Percentiles rank a stretch among this genome's conserved stretches.
phyloP scores from a whole-genome alignment of 768 basidiomycete species.

The Psilocybe sp. region DNA sequence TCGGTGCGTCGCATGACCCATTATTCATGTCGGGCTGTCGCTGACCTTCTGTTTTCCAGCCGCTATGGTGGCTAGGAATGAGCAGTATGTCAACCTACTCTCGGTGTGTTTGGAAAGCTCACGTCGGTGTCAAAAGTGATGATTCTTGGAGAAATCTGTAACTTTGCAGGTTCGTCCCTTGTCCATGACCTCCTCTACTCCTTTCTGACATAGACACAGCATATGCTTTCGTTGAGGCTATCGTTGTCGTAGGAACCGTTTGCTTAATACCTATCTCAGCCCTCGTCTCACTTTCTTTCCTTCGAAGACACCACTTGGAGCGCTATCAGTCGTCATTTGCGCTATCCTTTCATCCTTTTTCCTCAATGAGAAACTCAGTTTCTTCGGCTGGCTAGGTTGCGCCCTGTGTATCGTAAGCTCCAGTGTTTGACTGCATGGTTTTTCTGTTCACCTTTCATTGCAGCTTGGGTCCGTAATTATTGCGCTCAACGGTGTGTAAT shows the following conservation, averaged over 20 bases:
- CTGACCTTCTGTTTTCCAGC: conserved; percentile 35
- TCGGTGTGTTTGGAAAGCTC: neutral
- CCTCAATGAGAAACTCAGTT: conserved; percentile 87
- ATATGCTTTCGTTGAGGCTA: conserved; percentile 88
- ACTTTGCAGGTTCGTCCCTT: conserved; percentile 66
- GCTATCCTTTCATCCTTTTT: conserved; percentile 92
- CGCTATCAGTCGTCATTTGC: conserved; percentile 93
- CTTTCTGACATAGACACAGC: conserved; percentile 36
- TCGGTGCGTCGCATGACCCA: conserved; percentile 52
- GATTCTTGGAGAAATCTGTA: conserved; percentile 88
- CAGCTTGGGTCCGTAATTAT: conserved; percentile 87
- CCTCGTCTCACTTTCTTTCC: conserved; percentile 1
- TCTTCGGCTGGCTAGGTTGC: conserved; percentile 98
- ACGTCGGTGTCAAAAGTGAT: conserved; percentile 55
- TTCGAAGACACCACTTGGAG: conserved; percentile 85
- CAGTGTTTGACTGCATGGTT: neutral
- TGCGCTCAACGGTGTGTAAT: conserved; percentile 71
- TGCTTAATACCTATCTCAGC: neutral
- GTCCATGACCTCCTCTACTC: conserved; percentile 18
- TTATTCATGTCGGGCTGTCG: neutral
- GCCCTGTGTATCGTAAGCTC: conserved; percentile 79
- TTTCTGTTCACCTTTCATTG: neutral
- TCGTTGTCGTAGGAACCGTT: conserved; percentile 71
- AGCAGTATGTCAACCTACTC: conserved; percentile 48
- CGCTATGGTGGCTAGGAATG: conserved; percentile 96